Conservation (phyloP, 2,329 filamentous ascomycete species). For the Fusarium denticulatum region DNA sequence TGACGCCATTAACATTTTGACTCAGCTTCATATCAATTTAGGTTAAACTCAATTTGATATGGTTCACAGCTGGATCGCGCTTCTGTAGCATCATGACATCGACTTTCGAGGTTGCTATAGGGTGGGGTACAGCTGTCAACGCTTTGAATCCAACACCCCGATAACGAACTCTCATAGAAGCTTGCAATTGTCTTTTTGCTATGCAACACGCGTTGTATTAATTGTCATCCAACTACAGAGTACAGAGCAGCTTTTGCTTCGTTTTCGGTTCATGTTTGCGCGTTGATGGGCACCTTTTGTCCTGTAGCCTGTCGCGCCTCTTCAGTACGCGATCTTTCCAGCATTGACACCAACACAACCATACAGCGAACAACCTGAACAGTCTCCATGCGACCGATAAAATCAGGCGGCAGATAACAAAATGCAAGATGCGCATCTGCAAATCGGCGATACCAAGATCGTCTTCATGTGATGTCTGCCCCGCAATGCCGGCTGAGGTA, state of each 20-base stretch:
- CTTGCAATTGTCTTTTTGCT: too few species aligned
- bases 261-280: background rate
- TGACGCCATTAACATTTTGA: background rate
- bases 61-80: background rate
- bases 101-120: background rate
- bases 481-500: background rate
- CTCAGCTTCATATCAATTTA: too few species aligned
- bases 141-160: background rate
- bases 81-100: background rate
- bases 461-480: background rate
- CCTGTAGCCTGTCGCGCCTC: background rate
- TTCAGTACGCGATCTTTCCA: background rate
- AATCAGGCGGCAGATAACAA: background rate
- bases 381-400: too few species aligned
- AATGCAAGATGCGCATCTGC: background rate
- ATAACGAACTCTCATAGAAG: background rate
- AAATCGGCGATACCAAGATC: background rate
- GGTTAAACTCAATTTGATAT: too few species aligned
- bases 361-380: background rate
- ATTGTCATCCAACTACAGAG: fast-evolving
- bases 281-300: too few species aligned
- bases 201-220: background rate
- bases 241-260: background rate
- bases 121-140: background rate
- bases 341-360: background rate